Evolutionary conservation across 805 yeast genomes (phyloP), one percentile per base, ranked within the genome.

Genomic region (Kockiozyma suomiensis): DNA sequence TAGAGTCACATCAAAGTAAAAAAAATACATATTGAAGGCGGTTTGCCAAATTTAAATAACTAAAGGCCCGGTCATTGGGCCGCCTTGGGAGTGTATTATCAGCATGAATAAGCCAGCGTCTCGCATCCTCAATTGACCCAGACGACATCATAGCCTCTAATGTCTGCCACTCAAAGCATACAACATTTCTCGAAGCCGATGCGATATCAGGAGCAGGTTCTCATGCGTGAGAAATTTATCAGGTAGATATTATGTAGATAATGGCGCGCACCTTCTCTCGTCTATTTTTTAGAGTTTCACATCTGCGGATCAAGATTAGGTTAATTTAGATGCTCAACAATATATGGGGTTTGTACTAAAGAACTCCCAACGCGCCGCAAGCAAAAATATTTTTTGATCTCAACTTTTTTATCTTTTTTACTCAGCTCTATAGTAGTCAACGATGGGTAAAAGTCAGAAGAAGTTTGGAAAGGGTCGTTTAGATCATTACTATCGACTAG

Each of bases 401-500:
- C n/a, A n/a, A n/a, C n/a, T 1, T 19, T 25, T 13, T 33, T 26
- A 13, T 19, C 45, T 8, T 13, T 38, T 15, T 26, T 13, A 12
- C 7, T 13, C 21, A n/a, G 42, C 19, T 12, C 26, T n/a, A 40
- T 7, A 19, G 17, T 25, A 21, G 30, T 17, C 15, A 33, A 54
- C 19, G 25, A 65, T 65, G 68, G 68, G 68, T 7, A 65, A 65
- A 37, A 54, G 57, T 5, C 68, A 65, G 52, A 65, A 65, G 55
- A 65, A 65, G 56, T 57, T 62, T 73, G 90, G 96, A 75, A 93
- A 94, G 82, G 99, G 99, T 81, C 97, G 99, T 85, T 86, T 94
- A 75, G 99, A 94, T 79, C 88, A 93, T 70, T 94, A 94, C 87
- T 94, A 94, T 75, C 88, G 84, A 74, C 83, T 94, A 38, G 99